Percentiles rank a stretch among this genome's conserved stretches.
Evolutionary conservation across 768 basidiomycete species (phyloP).

Genomic region (Hemileccinum rubropunctum): DNA sequence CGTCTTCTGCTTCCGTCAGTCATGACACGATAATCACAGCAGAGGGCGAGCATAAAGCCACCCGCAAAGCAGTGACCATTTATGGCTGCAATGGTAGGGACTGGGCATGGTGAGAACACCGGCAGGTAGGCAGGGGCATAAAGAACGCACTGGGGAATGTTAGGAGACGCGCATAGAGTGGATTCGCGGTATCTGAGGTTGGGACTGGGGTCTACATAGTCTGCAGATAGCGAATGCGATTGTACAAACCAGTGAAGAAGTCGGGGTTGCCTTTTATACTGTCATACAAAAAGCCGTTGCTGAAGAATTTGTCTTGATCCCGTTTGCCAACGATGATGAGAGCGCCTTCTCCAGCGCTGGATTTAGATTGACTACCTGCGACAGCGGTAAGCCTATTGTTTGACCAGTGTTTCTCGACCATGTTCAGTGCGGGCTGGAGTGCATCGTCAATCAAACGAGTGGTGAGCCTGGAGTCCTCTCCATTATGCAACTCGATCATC

Average conservation of each 20-base stretch:
- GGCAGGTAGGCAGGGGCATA: not conserved
- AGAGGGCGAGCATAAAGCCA: constrained; percentile 73
- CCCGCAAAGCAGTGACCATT: constrained; percentile 88
- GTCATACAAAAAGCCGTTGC: constrained; percentile 73
- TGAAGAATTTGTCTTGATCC: constrained; percentile 86
- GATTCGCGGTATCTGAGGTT: constrained; percentile 65
- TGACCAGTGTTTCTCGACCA: constrained; percentile 72
- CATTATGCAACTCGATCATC: constrained; percentile 82
- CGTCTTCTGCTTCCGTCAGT: constrained; percentile 73
- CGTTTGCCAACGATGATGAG: constrained; percentile 74
- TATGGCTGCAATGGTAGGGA: constrained; percentile 75
- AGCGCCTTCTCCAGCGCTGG: constrained; percentile 53
- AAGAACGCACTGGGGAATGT: constrained; percentile 66
- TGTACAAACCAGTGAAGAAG: constrained; percentile 63
- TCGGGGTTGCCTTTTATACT: constrained; percentile 48
- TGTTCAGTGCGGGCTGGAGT: constrained; percentile 67
- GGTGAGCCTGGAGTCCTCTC: constrained; percentile 69
- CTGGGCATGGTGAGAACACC: constrained; percentile 35
- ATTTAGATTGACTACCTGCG: constrained; percentile 37
- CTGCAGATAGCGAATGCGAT: not conserved
- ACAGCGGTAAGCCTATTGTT: constrained; percentile 45
- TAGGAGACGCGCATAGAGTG: constrained; percentile 64
- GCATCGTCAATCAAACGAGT: constrained; percentile 53
- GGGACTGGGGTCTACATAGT: constrained; percentile 1
- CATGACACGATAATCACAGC: constrained; percentile 89